A percentile compares a stretch with the other conserved stretches of the same genome.
These are phyloP conservation scores for Colletotrichum costaricense DNA, from an alignment of 2,329 filamentous ascomycete species.

Conservation along the genomic window DNA sequence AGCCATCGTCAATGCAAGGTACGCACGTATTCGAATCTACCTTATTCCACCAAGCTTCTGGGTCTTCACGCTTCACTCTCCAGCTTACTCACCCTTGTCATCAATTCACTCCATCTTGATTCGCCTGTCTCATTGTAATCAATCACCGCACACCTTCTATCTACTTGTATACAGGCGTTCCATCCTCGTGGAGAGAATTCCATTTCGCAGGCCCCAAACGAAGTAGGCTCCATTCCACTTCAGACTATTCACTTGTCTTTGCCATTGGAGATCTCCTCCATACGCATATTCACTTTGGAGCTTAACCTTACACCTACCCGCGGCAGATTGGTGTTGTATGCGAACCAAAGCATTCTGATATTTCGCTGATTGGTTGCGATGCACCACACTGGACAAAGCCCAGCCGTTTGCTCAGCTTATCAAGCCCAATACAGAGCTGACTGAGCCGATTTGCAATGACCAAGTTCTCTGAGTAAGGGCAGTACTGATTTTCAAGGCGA, in stretches of 20 bases:
- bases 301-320: neutral
- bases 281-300: neutral
- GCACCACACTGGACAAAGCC: neutral
- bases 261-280: neutral
- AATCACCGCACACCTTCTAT: neutral
- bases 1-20: neutral
- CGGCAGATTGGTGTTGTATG: neutral
- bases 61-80: neutral
- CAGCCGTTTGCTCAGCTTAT: too few relatives aligned
- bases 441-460: neutral
- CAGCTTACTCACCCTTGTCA: neutral
- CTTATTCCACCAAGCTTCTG: neutral
- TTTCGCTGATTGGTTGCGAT: neutral
- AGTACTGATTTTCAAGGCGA: neutral
- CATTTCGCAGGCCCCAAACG: constrained; percentile 12
- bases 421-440: neutral
- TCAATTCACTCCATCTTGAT: neutral
- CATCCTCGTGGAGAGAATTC: constrained; percentile 2
- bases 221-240: constrained; percentile 11
- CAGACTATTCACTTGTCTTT: constrained; percentile 16
- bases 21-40: neutral
- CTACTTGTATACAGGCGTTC: neutral
- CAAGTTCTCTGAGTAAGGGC: neutral
- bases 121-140: neutral
- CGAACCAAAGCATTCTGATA: neutral